Evolutionary conservation across 78 protist genomes (phyloP).

Genomic region (Dictyostelium intermedium): DNA sequence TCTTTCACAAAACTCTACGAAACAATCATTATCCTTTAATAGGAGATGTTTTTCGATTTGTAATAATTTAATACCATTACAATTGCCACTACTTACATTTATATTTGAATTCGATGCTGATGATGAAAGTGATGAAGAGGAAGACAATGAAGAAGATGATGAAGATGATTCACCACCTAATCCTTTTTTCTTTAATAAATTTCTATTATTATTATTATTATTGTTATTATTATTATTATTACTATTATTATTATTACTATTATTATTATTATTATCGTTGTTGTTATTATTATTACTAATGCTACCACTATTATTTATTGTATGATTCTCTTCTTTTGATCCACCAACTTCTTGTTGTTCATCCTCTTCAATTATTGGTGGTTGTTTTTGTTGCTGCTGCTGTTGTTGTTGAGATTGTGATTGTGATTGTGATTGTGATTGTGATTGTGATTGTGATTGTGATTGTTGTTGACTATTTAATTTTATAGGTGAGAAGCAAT

Average conservation of each 20-base stretch:
- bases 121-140: background rate
- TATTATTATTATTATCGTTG: no score
- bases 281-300: background rate
- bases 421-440: background rate
- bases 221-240: background rate
- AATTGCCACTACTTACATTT: background rate
- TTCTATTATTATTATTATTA: background rate
- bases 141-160: background rate
- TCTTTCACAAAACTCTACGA: constrained; percentile 7
- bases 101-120: background rate
- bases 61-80: background rate
- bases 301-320: background rate
- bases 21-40: background rate
- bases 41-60: background rate
- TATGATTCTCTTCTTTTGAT: constrained; percentile 3
- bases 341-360: background rate
- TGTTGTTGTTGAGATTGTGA: background rate
- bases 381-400: background rate
- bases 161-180: background rate
- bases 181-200: background rate
- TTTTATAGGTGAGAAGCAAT: background rate
- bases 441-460: background rate
- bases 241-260: no score
- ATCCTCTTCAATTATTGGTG: background rate
- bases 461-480: background rate